A percentile compares a stretch with the other conserved stretches of the same genome.
These are phyloP conservation scores for Naganishia sp. DNA, from an alignment of 1,284 basidiomycete species.

Conservation along the genomic window DNA sequence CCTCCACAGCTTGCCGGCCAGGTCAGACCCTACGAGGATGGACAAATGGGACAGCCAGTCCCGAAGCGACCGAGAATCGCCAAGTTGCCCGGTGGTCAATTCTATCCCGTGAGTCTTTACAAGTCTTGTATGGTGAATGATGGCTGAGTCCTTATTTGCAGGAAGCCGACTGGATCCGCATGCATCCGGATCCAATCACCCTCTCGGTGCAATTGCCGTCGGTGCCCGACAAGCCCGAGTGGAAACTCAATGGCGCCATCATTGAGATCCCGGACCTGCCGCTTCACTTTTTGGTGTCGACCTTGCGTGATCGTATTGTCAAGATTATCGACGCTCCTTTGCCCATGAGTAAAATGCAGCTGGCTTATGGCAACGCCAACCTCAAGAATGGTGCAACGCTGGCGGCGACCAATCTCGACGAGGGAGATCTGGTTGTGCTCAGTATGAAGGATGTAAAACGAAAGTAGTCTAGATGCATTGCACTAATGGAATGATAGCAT, in stretches of 20 bases:
- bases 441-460: constrained; percentile 26
- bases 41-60: constrained; percentile 58
- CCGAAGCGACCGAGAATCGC: constrained; percentile 78
- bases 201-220: constrained; percentile 76
- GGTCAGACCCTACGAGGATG: constrained; percentile 53
- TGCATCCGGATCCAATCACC: constrained; percentile 85
- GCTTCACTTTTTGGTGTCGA: constrained; percentile 76
- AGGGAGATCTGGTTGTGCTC: constrained; percentile 76
- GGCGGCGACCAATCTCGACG: constrained; percentile 83
- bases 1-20: constrained; percentile 40
- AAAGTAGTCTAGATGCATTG: background rate
- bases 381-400: constrained; percentile 80
- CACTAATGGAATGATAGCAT: too few species aligned
- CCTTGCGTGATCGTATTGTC: constrained; percentile 80
- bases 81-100: constrained; percentile 73
- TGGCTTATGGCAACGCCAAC: constrained; percentile 76
- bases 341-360: constrained; percentile 72
- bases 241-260: constrained; percentile 80
- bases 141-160: constrained; percentile 29
- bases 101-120: constrained; percentile 67
- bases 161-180: constrained; percentile 73
- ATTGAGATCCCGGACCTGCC: constrained; percentile 77
- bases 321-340: constrained; percentile 72
- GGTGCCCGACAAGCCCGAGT: constrained; percentile 79
- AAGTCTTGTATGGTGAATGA: constrained; percentile 22